Conservation (phyloP, 345 rosid species). For the Populus deltoides region DNA sequence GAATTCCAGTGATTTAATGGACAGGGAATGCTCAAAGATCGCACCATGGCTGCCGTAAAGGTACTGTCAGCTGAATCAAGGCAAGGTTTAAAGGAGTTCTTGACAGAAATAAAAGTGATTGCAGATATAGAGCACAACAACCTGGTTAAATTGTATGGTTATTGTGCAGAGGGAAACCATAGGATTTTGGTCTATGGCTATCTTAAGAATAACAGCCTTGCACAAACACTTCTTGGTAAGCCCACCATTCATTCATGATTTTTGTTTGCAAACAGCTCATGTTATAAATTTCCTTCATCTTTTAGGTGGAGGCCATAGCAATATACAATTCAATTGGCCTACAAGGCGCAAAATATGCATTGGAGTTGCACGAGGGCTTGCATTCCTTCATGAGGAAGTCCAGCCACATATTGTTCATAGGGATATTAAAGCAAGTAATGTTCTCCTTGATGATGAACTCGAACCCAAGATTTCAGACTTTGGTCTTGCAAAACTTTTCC, state of each 20-base stretch:
- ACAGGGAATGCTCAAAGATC: conserved; percentile 61
- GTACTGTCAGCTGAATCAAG: conserved; percentile 56
- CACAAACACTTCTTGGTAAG: conserved; percentile 63
- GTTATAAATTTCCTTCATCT: not conserved
- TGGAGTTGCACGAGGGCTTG: conserved; percentile 64
- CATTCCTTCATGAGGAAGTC: conserved; percentile 68
- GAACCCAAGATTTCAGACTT: conserved; percentile 70
- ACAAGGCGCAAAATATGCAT: conserved; percentile 51
- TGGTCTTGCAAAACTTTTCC: conserved; percentile 75
- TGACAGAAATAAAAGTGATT: conserved; percentile 61
- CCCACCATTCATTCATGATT: not conserved
- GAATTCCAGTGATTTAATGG: conserved; percentile 7
- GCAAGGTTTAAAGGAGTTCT: conserved; percentile 65
- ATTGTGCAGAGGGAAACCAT: conserved; percentile 59
- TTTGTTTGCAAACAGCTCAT: conserved; percentile 4
- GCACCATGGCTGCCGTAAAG: conserved; percentile 54
- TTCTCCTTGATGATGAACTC: conserved; percentile 58
- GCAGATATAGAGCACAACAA: conserved; percentile 53
- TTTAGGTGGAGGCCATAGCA: conserved; percentile 40
- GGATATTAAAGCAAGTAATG: conserved; percentile 76
- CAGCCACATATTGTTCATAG: conserved; percentile 62
- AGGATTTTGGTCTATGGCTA: conserved; percentile 68
- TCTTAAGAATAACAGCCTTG: conserved; percentile 70
- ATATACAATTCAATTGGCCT: conserved; percentile 53
- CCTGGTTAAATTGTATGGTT: conserved; percentile 60